Base-by-base conservation (phyloP, 129 eudicot species). In the Rutidosis leptorrhynchoides region DNA sequence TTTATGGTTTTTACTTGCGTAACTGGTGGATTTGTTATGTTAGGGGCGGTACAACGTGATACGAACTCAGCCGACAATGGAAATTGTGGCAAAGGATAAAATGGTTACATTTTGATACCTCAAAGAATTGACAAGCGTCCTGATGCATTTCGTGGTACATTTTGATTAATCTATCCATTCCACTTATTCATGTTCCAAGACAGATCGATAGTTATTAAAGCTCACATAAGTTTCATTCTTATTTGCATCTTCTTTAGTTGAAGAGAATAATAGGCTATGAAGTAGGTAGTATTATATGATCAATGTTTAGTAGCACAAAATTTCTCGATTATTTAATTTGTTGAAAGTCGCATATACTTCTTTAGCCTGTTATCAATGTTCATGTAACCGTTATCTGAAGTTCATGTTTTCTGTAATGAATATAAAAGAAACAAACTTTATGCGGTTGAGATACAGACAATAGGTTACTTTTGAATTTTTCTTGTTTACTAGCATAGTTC, bases 21-120 rank as follows among this genome's bases (percentile, higher is more conserved):
- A 67, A 77, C 20, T 66, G 70, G 56, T 35, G 70, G 59, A 54
- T 64, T 65, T 73, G 22, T 33, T 74, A 21, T 78, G 62, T 75
- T 83, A 94, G 99, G 99, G 99, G 78, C 81, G 99, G 27, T 94
- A 80, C 65, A 94, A 97, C 81, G 96, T 94, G 56, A 83, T 89
- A 75, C 97, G 99, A 74, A 93, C 99, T 70, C 99, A 94, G 69
- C 99, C 99, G 35, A 73, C 87, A 3, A 94, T 94, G 97, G 99
- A 94, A 80, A 83, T 94, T 68, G 95, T 94, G 75, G 99, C 99
- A n/a, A 94, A 94, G 68, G 94, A 84, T 77, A 84, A 84, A 77
- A 43, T 74, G 81, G 99, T 89, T 68, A 89, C 96, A 63, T 75
- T 94, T 64, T 95, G 96, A 84, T 76, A 61, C 99, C 99, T 35